Evolutionary conservation across 1,284 basidiomycete species (phyloP).

Genomic region (Clitocybe nebularis): DNA sequence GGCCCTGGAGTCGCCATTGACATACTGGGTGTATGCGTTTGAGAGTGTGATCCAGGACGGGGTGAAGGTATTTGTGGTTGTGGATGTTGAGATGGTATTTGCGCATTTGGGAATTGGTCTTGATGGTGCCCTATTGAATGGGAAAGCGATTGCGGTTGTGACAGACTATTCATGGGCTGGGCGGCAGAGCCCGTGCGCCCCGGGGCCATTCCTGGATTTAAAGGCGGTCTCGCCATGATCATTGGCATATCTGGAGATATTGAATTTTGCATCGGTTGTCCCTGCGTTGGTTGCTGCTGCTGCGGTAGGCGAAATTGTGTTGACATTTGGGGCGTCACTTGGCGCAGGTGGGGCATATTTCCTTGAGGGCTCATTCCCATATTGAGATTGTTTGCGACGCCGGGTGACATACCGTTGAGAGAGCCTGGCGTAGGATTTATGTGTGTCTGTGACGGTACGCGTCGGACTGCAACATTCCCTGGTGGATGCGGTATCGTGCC

Average conservation of each 20-base stretch:
- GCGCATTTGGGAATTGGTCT: slow-evolving; percentile 39
- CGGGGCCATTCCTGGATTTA: slow-evolving; percentile 35
- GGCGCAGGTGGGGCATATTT: slow-evolving; percentile 32
- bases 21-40: slow-evolving; percentile 37
- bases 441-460: slow-evolving; percentile 49
- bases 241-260: slow-evolving; percentile 40
- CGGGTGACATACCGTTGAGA: slow-evolving; percentile 35
- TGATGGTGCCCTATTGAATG: slow-evolving; percentile 33
- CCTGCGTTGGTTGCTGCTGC: no score
- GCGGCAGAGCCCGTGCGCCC: slow-evolving; percentile 35
- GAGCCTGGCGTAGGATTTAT: slow-evolving; percentile 31
- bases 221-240: slow-evolving; percentile 30
- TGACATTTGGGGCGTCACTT: slow-evolving; percentile 29
- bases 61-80: slow-evolving; percentile 39
- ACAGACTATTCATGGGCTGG: slow-evolving; percentile 48
- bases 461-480: slow-evolving; percentile 35
- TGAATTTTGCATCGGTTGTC: slow-evolving; percentile 31
- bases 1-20: slow-evolving; percentile 40
- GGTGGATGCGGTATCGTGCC: slow-evolving; percentile 32
- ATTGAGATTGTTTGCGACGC: slow-evolving; percentile 26
- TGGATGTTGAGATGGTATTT: slow-evolving; percentile 35
- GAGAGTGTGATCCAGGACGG: slow-evolving; percentile 38
- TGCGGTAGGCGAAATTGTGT: no score
- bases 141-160: slow-evolving; percentile 40
- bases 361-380: slow-evolving; percentile 39